These are phyloP conservation scores for Blastobotrys buckinghamii DNA, from an alignment of 1,139 yeast species.

Conservation along the genomic window DNA sequence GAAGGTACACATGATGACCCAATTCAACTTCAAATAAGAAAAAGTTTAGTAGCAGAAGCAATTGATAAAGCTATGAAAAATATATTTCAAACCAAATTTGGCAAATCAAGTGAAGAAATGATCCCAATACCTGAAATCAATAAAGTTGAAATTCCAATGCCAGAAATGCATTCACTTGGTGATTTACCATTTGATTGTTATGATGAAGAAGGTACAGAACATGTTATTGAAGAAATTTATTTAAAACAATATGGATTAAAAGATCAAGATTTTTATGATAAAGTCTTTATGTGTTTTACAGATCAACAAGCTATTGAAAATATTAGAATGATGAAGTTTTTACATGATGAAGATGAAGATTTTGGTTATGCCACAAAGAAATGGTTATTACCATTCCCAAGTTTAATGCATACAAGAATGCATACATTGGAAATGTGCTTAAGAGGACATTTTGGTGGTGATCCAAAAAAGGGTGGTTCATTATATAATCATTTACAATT, in stretches of 20 bases:
- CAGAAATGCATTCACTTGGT: background rate
- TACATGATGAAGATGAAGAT: constrained; percentile 7
- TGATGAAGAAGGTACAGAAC: constrained; percentile 11
- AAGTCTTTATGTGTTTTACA: constrained; percentile 9
- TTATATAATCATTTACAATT: constrained; percentile 8
- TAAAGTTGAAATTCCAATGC: background rate
- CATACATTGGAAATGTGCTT: constrained; percentile 10
- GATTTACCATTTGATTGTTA: constrained; percentile 10
- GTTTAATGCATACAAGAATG: constrained; percentile 11
- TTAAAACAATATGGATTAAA: constrained; percentile 1
- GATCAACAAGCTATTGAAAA: constrained; percentile 10
- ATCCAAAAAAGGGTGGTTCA: constrained; percentile 10
- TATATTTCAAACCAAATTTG: background rate
- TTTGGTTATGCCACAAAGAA: constrained; percentile 4
- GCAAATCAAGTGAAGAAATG: background rate
- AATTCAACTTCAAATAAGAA: constrained; percentile 5
- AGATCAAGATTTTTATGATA: constrained; percentile 6
- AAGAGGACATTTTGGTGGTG: constrained; percentile 11
- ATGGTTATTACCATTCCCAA: constrained; percentile 11
- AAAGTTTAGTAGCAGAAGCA: constrained; percentile 3
- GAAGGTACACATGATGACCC: constrained; percentile 10
- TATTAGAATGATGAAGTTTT: constrained; percentile 5
- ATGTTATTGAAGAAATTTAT: constrained; percentile 9
- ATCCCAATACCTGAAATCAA: constrained; percentile 7
- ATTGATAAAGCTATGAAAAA: constrained; percentile 3